Conservation (phyloP, 2,329 filamentous ascomycete genomes). For the Stagonosporopsis cucurbitacearum region DNA sequence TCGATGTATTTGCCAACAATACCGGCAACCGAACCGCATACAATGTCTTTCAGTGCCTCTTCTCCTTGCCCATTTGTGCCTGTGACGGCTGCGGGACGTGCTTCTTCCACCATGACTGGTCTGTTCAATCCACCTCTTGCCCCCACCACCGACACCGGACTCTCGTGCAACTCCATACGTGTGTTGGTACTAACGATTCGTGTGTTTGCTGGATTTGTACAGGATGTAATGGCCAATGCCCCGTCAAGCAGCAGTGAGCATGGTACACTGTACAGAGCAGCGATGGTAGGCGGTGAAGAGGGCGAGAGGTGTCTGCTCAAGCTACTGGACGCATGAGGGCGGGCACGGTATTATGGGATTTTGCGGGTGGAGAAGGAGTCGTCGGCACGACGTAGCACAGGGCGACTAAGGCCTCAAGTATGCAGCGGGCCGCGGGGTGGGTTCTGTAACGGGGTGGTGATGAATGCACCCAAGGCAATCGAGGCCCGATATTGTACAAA, state of each 20-base stretch:
- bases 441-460: conserved; percentile 26
- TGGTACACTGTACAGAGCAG: conserved; percentile 31
- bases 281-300: conserved; percentile 39
- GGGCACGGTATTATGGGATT: conserved; percentile 13
- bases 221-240: conserved; percentile 4
- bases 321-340: conserved; percentile 26
- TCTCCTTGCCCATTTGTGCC: conserved; percentile 53
- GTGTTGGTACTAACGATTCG: conserved; percentile 7
- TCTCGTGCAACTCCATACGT: conserved; percentile 42
- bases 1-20: conserved; percentile 95
- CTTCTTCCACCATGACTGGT: conserved; percentile 30
- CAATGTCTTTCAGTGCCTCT: conserved; percentile 83
- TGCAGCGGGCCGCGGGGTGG: conserved; percentile 28
- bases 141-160: conserved; percentile 41
- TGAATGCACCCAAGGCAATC: conserved; percentile 34
- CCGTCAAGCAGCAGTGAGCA: conserved; percentile 30
- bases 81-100: conserved; percentile 17
- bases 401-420: conserved; percentile 24
- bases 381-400: conserved; percentile 29
- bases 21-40: conserved; percentile 90
- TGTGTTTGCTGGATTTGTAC: conserved; percentile 14
- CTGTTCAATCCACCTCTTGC: conserved; percentile 34
- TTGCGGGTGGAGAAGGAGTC: conserved; percentile 21
- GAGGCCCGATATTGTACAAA: conserved; percentile 34
- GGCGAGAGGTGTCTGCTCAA: conserved; percentile 33